A percentile compares a stretch with the other conserved stretches of the same genome.
Evolutionary conservation across 2,329 filamentous ascomycete genomes (phyloP).

Genomic region (Fusarium bulbicola): DNA sequence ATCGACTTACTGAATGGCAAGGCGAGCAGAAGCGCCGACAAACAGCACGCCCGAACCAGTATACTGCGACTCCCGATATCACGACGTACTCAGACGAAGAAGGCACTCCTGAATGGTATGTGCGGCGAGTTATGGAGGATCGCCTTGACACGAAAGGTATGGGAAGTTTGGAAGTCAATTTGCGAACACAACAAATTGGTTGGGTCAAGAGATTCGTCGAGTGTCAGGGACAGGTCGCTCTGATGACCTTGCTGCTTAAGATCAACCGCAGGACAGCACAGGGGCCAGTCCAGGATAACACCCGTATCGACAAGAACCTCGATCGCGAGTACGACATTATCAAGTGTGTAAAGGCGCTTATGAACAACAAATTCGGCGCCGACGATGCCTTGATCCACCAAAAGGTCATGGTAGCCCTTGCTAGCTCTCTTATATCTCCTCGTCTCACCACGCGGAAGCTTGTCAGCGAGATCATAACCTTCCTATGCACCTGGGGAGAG

Average conservation of each 20-base stretch:
- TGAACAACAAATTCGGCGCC: constrained; percentile 99
- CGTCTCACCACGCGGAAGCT: constrained; percentile 92
- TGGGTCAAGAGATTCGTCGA: constrained; percentile 98
- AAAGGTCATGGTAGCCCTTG: constrained; percentile 87
- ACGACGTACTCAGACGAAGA: constrained; percentile 89
- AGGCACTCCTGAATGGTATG: constrained; percentile 97
- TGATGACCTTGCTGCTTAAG: constrained; percentile 92
- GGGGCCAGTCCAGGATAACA: constrained; percentile 71
- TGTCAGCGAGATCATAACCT: constrained; percentile 95
- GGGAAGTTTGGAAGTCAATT: constrained; percentile 90
- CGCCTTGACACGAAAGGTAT: constrained; percentile 90
- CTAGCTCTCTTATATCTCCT: constrained; percentile 86
- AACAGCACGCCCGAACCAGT: constrained; percentile 76
- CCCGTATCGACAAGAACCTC: constrained; percentile 76
- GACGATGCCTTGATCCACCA: constrained; percentile 93
- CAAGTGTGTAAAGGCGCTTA: constrained; percentile 95
- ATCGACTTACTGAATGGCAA: constrained; percentile 91
- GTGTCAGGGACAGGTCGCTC: constrained; percentile 93
- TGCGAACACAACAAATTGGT: constrained; percentile 94
- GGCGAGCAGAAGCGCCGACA: constrained; percentile 89
- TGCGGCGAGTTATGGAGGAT: constrained; percentile 96
- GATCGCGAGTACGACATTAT: constrained; percentile 97
- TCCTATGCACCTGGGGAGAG: constrained; percentile 92
- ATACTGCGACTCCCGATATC: constrained; percentile 73
- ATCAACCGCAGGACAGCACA: constrained; percentile 87